Base-by-base conservation (phyloP, 768 basidiomycete species). In the Lactarius vividus region DNA sequence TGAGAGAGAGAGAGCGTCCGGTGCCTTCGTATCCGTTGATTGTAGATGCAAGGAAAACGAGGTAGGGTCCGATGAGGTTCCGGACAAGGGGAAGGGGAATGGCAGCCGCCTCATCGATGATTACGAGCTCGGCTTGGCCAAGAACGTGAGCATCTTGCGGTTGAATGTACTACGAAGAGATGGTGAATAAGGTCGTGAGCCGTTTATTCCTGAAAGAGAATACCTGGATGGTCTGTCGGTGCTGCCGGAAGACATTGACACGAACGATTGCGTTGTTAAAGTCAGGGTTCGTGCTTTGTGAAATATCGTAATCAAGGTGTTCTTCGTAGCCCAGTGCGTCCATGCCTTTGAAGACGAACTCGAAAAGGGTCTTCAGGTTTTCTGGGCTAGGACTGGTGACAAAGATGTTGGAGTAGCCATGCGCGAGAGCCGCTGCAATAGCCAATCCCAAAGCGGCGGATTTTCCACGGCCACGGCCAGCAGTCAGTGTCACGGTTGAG, bases 1-100 rank as follows among this genome's bases (percentile, higher is more conserved):
- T 99, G 67, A 99, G 88, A 56, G 95, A 97, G 57, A 99, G 86
- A 1, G 96, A 98, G 31, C 97, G 92, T n/a, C 97, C 97, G 0
- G 97, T 98, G 31, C 97, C 97, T 82, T 98, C 97, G 77, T 99
- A 99, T 46, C 97, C 97, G 75, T 98, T 98, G 79, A 99, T 95
- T 0, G 97, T 99, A n/a, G 95, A 97, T 1, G 97, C 93, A 83
- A 98, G 89, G 82, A 98, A 98, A 59, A 98, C 95, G 40, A 98
- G 91, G 78, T 98, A 98, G 1, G 89, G 90, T 0, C 97, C 97
- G 62, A 99, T 87, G 68, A 99, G 90, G 71, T 94, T 93, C 63
- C 91, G 88, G 20, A 99, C 96, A 40, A 99, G 88, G 2, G 96
- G 95, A 20, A 98, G 85, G 1, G 97, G 97, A 61, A 98, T 98